phyloP scores from a whole-genome alignment of 129 eudicot species.

The Helichrysum umbraculigerum region DNA sequence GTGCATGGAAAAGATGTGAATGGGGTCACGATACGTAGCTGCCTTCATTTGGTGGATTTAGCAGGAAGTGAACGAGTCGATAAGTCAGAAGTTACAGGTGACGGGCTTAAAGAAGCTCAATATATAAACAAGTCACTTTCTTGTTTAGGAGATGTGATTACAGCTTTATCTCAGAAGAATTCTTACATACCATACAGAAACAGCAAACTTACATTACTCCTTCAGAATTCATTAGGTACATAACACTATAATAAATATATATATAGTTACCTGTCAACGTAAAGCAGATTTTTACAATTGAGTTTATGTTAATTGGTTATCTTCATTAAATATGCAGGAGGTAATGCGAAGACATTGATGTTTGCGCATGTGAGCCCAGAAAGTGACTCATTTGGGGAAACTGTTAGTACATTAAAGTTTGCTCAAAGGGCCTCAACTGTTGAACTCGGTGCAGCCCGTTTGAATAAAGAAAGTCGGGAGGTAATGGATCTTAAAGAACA shows the following conservation, averaged over 20 bases:
- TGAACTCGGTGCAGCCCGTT: constrained; percentile 87
- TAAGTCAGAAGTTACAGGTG: constrained; percentile 76
- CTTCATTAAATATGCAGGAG: constrained; percentile 45
- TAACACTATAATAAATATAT: neutral
- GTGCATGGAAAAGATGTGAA: constrained; percentile 73
- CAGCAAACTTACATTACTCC: constrained; percentile 84
- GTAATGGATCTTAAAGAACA: constrained; percentile 76
- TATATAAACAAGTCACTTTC: constrained; percentile 77
- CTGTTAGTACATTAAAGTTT: constrained; percentile 76
- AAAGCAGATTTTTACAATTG: neutral
- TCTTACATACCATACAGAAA: constrained; percentile 76
- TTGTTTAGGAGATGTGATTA: constrained; percentile 81
- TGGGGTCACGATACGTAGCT: constrained; percentile 60
- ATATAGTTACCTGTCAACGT: neutral
- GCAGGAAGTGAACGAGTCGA: constrained; percentile 84
- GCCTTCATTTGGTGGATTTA: constrained; percentile 91
- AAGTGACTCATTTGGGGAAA: constrained; percentile 66
- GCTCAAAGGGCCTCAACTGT: constrained; percentile 85
- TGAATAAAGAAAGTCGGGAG: constrained; percentile 71
- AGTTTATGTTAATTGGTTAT: neutral
- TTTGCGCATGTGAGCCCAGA: constrained; percentile 93
- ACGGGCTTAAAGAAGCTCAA: constrained; percentile 76
- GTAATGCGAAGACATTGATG: constrained; percentile 82
- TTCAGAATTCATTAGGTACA: constrained; percentile 81
- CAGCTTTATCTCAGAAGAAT: constrained; percentile 80